phyloP scores from a whole-genome alignment of 495 filamentous ascomycete species.

The Rostrohypoxylon terebratum region DNA sequence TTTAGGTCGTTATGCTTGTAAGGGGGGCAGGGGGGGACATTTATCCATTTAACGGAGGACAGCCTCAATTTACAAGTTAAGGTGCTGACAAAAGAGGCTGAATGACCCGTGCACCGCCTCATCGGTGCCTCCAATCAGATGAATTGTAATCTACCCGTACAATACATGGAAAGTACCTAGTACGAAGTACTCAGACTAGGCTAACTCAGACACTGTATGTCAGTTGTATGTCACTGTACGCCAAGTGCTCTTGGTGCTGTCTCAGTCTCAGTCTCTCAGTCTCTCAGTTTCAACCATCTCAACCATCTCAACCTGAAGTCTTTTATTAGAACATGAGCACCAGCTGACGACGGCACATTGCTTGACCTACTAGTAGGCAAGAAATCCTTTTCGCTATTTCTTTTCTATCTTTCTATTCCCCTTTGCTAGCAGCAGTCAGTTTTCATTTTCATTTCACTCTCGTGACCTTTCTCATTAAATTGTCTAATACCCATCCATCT shows the following conservation, averaged over 20 bases:
- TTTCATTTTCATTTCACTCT: constrained; percentile 13
- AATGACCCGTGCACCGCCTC: constrained; percentile 44
- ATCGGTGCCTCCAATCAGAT: constrained; percentile 16
- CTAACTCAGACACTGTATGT: not conserved
- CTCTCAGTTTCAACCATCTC: not conserved
- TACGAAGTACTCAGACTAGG: too few species aligned
- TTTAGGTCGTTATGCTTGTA: constrained; percentile 30
- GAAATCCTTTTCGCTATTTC: not conserved
- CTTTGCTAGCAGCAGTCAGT: not conserved
- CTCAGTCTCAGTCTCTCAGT: too few species aligned
- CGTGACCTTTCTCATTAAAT: constrained; percentile 20
- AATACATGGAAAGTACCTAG: too few species aligned
- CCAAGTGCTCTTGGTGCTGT: constrained; percentile 4
- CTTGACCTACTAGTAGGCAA: constrained; percentile 13
- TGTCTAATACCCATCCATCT: not conserved
- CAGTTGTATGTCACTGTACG: not conserved
- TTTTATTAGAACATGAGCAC: constrained; percentile 37
- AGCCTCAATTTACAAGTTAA: constrained; percentile 7
- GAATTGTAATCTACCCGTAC: not conserved
- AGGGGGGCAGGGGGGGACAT: too few species aligned
- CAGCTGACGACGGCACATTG: constrained; percentile 37
- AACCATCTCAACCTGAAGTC: not conserved
- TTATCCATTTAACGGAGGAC: constrained; percentile 17
- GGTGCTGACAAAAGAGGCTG: constrained; percentile 29
- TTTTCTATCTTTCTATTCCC: not conserved